Conservation (phyloP, 768 basidiomycete genomes). For the Psilocybe cyanescens region DNA sequence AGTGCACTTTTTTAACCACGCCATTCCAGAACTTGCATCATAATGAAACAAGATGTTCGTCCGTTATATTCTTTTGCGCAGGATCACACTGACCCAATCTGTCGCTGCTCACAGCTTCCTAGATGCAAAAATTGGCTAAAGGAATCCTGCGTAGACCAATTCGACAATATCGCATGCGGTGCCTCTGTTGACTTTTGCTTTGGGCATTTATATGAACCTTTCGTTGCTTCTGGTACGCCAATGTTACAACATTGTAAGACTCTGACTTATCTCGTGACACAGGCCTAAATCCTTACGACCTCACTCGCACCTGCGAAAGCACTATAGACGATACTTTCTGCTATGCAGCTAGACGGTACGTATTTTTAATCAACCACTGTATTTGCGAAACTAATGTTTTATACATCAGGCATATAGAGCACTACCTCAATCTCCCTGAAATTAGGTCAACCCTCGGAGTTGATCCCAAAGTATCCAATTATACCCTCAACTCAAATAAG, state of each 20-base stretch:
- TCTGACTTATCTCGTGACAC: conserved; percentile 27
- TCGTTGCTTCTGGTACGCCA: background rate
- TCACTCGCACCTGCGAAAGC: conserved; percentile 62
- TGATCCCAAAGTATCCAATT: conserved; percentile 41
- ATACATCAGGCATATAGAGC: conserved; percentile 49
- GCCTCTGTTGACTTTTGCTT: conserved; percentile 67
- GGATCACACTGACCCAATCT: background rate
- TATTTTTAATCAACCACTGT: background rate
- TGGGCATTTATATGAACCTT: conserved; percentile 29
- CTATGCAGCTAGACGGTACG: conserved; percentile 52
- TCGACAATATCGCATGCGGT: conserved; percentile 66
- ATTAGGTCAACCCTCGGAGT: conserved; percentile 66
- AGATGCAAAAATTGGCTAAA: conserved; percentile 63
- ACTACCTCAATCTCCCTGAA: conserved; percentile 63
- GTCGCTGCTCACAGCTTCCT: conserved; percentile 46
- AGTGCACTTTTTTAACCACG: background rate
- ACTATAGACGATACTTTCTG: conserved; percentile 50
- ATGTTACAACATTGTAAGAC: background rate
- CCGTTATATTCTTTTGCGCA: background rate
- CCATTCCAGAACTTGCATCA: background rate
- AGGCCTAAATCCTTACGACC: conserved; percentile 68
- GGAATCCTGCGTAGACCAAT: conserved; percentile 59
- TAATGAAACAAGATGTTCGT: background rate
- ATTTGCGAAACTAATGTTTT: background rate
- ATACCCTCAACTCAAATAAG: conserved; percentile 31